Evolutionary conservation across 2,329 filamentous ascomycete genomes (phyloP).

Genomic region (Onygenales sp.): DNA sequence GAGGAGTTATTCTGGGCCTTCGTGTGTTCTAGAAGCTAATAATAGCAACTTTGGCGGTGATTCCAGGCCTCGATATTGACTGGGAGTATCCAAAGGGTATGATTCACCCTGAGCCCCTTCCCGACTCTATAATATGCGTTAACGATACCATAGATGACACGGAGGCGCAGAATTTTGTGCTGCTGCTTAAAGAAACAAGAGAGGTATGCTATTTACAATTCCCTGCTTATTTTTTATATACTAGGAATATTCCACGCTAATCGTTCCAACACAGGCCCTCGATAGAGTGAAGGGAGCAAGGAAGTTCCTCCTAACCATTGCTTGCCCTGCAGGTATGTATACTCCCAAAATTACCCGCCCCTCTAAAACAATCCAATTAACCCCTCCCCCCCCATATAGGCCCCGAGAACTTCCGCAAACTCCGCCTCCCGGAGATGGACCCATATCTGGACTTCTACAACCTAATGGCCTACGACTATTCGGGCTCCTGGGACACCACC

Average conservation of each 20-base stretch:
- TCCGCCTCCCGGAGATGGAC: slow-evolving; percentile 37
- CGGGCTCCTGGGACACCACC: slow-evolving; percentile 66
- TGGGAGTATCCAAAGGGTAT: slow-evolving; percentile 38
- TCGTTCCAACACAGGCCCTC: slow-evolving; percentile 1
- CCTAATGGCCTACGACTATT: slow-evolving; percentile 75
- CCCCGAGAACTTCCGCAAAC: slow-evolving; percentile 31
- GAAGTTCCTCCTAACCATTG: slow-evolving; percentile 41
- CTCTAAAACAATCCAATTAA: background rate
- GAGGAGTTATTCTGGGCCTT: background rate
- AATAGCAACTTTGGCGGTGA: slow-evolving; percentile 1
- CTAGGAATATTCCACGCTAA: background rate
- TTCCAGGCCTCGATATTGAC: slow-evolving; percentile 34
- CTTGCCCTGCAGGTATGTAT: slow-evolving; percentile 35
- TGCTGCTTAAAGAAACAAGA: slow-evolving; percentile 33
- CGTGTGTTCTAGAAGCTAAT: background rate
- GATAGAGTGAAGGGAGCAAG: slow-evolving; percentile 20
- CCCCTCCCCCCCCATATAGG: slow-evolving; percentile 16
- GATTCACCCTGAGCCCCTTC: slow-evolving; percentile 2
- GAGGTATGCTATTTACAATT: slow-evolving; percentile 18
- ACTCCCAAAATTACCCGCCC: background rate
- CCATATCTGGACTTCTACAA: slow-evolving; percentile 45
- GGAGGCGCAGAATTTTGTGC: slow-evolving; percentile 35
- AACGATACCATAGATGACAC: slow-evolving; percentile 22
- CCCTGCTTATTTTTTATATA: background rate
- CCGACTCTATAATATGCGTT: background rate